A percentile compares a stretch with the other conserved stretches of the same genome.
phyloP scores from a whole-genome alignment of 2,329 filamentous ascomycete species.

The Xylariaceae sp. region DNA sequence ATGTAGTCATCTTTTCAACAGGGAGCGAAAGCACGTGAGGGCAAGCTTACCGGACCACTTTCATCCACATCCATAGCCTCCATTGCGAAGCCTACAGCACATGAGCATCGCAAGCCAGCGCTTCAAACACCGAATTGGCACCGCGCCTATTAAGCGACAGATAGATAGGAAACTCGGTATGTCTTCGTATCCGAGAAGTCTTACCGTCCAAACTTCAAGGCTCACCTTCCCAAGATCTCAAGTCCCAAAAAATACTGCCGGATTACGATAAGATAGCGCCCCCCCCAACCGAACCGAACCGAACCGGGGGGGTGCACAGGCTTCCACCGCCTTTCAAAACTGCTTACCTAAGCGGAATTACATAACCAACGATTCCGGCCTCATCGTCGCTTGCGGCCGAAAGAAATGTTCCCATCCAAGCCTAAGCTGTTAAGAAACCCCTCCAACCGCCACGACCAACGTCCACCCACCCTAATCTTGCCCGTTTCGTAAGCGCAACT shows the following conservation, averaged over 20 bases:
- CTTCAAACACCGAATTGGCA: not conserved
- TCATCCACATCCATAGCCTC: slow-evolving; percentile 27
- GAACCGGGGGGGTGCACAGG: not conserved
- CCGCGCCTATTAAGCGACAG: not conserved
- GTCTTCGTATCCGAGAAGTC: slow-evolving; percentile 16
- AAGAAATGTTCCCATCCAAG: slow-evolving; percentile 10
- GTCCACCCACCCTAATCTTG: not conserved
- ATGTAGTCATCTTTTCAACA: not conserved
- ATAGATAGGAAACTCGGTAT: not conserved
- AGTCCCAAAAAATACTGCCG: slow-evolving; percentile 21
- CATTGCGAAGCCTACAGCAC: slow-evolving; percentile 15
- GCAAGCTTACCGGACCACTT: slow-evolving; percentile 14
- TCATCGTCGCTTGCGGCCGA: slow-evolving; percentile 9
- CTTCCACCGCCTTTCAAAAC: slow-evolving; percentile 11
- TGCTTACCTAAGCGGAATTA: not conserved
- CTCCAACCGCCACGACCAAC: slow-evolving; percentile 18
- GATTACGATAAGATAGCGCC: slow-evolving; percentile 11
- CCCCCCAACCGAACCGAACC: not conserved
- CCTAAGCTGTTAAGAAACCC: not conserved
- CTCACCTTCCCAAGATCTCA: slow-evolving; percentile 21
- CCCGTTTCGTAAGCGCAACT: slow-evolving; percentile 14
- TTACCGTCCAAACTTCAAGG: slow-evolving; percentile 4
- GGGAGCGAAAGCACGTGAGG: not conserved
- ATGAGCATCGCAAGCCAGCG: slow-evolving; percentile 21
- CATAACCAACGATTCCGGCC: slow-evolving; percentile 12